phyloP scores from a whole-genome alignment of 1,139 yeast species.

The Kodamaea arcana region DNA sequence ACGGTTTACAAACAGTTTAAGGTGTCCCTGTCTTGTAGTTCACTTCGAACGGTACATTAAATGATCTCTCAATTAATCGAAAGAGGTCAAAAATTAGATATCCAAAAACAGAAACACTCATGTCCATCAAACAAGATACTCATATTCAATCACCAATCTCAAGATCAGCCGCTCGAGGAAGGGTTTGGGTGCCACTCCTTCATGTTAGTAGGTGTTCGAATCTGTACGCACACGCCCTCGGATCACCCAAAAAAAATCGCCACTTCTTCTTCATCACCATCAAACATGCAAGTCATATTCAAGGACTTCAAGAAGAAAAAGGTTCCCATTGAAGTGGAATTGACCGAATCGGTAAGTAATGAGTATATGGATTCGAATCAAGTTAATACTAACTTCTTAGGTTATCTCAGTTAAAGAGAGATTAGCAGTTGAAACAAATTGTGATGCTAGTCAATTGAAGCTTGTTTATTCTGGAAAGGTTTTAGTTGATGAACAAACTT shows the following conservation, averaged over 20 bases:
- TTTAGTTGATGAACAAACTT: constrained; percentile 74
- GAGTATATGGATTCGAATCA: background rate
- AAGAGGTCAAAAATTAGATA: too few relatives aligned
- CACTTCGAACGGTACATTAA: too few relatives aligned
- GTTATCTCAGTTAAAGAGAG: constrained; percentile 68
- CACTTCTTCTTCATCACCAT: constrained; percentile 1
- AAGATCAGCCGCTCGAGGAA: too few relatives aligned
- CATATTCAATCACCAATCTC: too few relatives aligned
- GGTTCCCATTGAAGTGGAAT: constrained; percentile 74
- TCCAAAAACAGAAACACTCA: too few relatives aligned
- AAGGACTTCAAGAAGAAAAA: constrained; percentile 93
- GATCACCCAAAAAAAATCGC: constrained; percentile 7
- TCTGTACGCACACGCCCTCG: constrained; percentile 1
- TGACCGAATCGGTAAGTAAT: constrained; percentile 57
- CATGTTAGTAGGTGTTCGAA: too few relatives aligned
- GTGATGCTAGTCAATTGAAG: constrained; percentile 75
- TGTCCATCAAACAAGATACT: too few relatives aligned
- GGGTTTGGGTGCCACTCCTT: too few relatives aligned
- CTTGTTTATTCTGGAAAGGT: constrained; percentile 92
- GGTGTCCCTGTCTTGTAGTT: too few relatives aligned
- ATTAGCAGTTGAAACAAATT: constrained; percentile 63
- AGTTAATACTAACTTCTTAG: constrained; percentile 22
- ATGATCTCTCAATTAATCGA: too few relatives aligned
- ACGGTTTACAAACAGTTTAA: too few relatives aligned
- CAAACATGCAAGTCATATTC: constrained; percentile 69